Evolutionary conservation across 2,329 filamentous ascomycete genomes (phyloP), one percentile per base, ranked within the genome.

Genomic region (Fusarium newnesense): DNA sequence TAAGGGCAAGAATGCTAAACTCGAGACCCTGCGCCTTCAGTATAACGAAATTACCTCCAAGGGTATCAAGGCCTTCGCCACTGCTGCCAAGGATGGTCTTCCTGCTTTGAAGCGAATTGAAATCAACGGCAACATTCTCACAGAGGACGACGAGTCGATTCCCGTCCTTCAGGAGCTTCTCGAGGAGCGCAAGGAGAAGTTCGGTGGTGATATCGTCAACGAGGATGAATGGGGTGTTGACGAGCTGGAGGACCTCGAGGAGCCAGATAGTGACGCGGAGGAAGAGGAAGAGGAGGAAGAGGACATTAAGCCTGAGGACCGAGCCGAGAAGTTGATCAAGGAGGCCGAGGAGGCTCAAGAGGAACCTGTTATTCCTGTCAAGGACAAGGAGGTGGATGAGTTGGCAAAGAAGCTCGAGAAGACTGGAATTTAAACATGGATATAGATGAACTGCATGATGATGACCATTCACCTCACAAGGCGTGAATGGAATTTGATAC

Each of bases 81-180:
- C 88, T 26, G 94, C 93, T 6, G 91, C 91, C 9, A 90, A 90
- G 77, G 85, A 88, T 13, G 87, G 87, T 5, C 87, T 99, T 13
- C 95, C 94, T 4, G 88, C 89, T 18, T 85, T 99, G 74, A 93
- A 92, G 84, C 92, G 95, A 77, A 90, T 99, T 56, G 96, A 98
- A 84, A 85, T 99, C 75, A 98, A 99, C 81, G 96, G 96, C 57
- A 99, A 99, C 86, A 96, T 94, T 80, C 97, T 99, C 77, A 86
- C 89, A 13, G 95, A 98, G 81, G 94, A 97, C 6, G 94, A 98
- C 76, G 86, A 89, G 52, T 89, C 89, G 34, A 87, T 98, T 46
- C 83, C 90, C 69, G 86, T 86, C 28, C 85, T 98, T 50, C 89
- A 91, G 74, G 89, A 91, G 58, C 85, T 96, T 34, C 86, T 98